phyloP scores from a whole-genome alignment of 108 stramenopile genomes.

The Pelagomonas calceolata region DNA sequence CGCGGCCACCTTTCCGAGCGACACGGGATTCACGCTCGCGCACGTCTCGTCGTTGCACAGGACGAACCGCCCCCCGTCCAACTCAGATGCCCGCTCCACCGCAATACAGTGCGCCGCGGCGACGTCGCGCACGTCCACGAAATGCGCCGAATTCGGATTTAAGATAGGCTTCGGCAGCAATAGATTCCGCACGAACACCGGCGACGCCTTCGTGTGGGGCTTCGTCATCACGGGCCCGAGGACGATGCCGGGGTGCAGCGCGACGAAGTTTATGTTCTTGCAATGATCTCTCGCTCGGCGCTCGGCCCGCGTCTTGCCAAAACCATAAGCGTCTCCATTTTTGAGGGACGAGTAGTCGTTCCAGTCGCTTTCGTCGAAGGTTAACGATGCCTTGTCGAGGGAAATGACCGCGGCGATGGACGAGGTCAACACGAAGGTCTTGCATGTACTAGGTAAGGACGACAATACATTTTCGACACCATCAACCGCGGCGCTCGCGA shows the following conservation, averaged over 20 bases:
- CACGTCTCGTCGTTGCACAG: conserved; percentile 6
- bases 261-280: neutral
- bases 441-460: neutral
- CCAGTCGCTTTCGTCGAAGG: conserved; percentile 8
- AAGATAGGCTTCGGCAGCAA: neutral
- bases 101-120: conserved; percentile 6
- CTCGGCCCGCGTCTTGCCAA: conserved; percentile 8
- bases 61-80: conserved; percentile 3
- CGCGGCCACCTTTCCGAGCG: neutral
- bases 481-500: conserved; percentile 2
- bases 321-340: conserved; percentile 9
- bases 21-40: neutral
- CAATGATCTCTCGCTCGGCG: neutral
- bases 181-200: neutral
- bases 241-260: conserved; percentile 10
- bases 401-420: conserved; percentile 8
- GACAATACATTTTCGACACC: conserved; percentile 4
- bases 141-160: neutral
- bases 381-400: neutral
- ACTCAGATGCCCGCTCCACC: neutral
- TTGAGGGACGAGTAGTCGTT: conserved; percentile 6
- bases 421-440: conserved; percentile 5
- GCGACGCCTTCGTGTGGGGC: conserved; percentile 8
- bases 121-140: conserved; percentile 12
- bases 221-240: conserved; percentile 10